Evolutionary conservation across 345 rosid genomes (phyloP), one percentile per base, ranked within the genome.

Genomic region (Anacardium occidentale): DNA sequence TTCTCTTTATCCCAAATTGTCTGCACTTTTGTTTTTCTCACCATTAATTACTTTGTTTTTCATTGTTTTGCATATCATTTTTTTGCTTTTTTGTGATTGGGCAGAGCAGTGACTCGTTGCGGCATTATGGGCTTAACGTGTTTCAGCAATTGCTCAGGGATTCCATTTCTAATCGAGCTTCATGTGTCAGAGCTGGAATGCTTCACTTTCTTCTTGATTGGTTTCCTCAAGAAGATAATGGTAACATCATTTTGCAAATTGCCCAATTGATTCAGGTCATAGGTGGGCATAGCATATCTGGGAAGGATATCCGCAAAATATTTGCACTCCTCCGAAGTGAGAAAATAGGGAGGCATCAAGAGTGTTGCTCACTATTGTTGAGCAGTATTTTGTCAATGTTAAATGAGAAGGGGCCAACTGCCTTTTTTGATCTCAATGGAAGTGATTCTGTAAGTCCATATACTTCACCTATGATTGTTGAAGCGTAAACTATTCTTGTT

Each of bases 61-160:
- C 10, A 7, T 21, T 10, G 17, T 2, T 18, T 17, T 34, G 20
- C 20, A 66, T 77, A 54, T 77, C 75, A 72, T 83, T 80, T 72
- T n/a, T 69, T 60, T 59, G 75, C 72, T 79, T 66, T 78, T 85
- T 83, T 89, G 72, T 89, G 86, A 86, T 80, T 86, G 91, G 91
- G 92, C 98, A 94, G 98, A 92, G 98, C 98, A 94, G 98, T 86
- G 97, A 88, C 72, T 87, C 91, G 57, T 81, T 88, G 90, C 88
- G 84, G 85, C 90, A 86, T 76, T 69, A 85, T 80, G 97, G 98
- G 82, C 92, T 94, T 77, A 83, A 84, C 79, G 74, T 91, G 77
- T 86, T 90, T 81, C 96, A 87, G 79, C 90, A 84, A 70, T 81
- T 94, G 78, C 93, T 94, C 48, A 89, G 87, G 82, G 98, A 94